A percentile compares a stretch with the other conserved stretches of the same genome.
Evolutionary conservation across 2,329 filamentous ascomycete species (phyloP).

Genomic region (Fusarium phyllophilum): DNA sequence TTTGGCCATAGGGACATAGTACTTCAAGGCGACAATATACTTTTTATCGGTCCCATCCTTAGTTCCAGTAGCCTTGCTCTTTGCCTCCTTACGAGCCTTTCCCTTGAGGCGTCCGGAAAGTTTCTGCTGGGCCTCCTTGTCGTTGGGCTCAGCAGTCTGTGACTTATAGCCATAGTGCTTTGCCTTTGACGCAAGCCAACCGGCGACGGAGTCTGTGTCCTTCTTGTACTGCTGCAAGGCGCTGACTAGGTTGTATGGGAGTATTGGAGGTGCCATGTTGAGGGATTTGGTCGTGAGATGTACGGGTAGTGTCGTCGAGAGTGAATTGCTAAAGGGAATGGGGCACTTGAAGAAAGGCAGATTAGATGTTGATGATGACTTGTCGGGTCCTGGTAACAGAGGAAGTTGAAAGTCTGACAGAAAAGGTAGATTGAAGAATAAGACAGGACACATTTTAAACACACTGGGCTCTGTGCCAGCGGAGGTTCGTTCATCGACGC

Average conservation of each 20-base stretch:
- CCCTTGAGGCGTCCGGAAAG: not conserved
- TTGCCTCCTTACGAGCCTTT: not conserved
- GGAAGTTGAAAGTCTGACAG: not conserved
- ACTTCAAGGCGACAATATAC: not conserved
- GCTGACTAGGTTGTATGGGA: not conserved
- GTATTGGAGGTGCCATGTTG: not conserved
- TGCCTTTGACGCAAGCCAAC: not conserved
- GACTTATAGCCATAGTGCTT: not conserved
- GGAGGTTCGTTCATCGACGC: not conserved
- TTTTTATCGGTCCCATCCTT: not conserved
- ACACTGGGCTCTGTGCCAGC: not conserved
- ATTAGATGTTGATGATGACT: not conserved
- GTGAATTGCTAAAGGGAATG: not conserved
- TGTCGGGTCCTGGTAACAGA: not conserved
- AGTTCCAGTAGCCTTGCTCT: not conserved
- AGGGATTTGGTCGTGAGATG: not conserved
- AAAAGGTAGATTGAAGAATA: not conserved
- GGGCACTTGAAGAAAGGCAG: not conserved
- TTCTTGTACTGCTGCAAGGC: not conserved
- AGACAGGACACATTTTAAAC: not conserved
- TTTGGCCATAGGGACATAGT: slow-evolving; percentile 6
- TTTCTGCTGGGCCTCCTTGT: not conserved
- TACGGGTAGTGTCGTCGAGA: not conserved
- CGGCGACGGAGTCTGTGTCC: not conserved
- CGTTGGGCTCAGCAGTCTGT: rapidly evolving